Conservation (phyloP, 352 stramenopile species). For the Phytophthora citricola region DNA sequence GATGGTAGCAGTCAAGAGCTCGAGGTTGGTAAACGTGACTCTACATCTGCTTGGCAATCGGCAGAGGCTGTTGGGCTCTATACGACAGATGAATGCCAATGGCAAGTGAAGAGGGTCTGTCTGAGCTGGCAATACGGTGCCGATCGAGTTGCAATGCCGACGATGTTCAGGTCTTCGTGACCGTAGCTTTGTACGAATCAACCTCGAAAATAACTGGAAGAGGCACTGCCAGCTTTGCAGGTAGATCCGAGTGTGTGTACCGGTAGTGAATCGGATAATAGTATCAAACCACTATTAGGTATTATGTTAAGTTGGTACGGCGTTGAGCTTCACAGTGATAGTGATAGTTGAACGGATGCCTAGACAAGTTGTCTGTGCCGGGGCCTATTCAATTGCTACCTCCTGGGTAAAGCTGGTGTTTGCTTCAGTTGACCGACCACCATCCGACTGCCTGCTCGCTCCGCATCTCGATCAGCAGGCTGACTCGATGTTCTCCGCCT, state of each 20-base stretch:
- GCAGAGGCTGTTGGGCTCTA: constrained; percentile 10
- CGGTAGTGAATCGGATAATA: too few species aligned
- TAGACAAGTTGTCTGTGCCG: constrained; percentile 12
- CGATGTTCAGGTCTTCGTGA: not conserved
- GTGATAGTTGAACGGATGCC: too few species aligned
- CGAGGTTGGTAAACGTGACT: constrained; percentile 8
- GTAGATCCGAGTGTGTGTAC: too few species aligned
- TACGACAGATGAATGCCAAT: not conserved
- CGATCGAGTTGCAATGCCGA: not conserved
- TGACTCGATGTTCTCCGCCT: constrained; percentile 1
- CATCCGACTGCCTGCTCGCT: not conserved
- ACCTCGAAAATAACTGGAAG: constrained; percentile 3
- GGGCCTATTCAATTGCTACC: constrained; percentile 1
- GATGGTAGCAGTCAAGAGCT: constrained; percentile 9
- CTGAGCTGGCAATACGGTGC: too few species aligned
- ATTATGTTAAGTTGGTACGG: too few species aligned
- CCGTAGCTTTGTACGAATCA: constrained; percentile 13
- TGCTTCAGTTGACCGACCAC: constrained; percentile 1
- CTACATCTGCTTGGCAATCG: constrained; percentile 13
- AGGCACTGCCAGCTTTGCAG: not conserved
- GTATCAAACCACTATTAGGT: too few species aligned
- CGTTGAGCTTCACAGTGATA: too few species aligned
- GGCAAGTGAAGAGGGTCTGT: too few species aligned
- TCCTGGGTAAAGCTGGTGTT: constrained; percentile 1
- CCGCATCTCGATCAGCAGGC: not conserved